These are phyloP conservation scores for Neoconidiobolus thromboides DNA, from an alignment of 371 early-diverging fungal genomes.

Conservation along the genomic window DNA sequence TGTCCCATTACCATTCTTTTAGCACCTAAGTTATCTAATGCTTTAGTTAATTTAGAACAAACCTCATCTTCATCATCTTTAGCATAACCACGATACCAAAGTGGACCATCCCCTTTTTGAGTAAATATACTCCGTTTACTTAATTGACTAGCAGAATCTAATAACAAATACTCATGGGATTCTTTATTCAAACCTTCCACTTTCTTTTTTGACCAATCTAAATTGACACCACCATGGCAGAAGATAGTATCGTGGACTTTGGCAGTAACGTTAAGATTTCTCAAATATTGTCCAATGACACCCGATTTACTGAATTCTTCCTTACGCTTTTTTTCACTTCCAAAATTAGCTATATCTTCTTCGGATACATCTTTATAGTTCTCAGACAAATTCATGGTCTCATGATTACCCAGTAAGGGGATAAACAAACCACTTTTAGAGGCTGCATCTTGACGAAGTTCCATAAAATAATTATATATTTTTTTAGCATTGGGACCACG, in stretches of 20 bases:
- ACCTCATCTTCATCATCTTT: constrained; percentile 23
- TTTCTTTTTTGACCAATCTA: constrained; percentile 21
- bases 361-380: constrained; percentile 48
- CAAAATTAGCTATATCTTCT: constrained; percentile 43
- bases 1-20: constrained; percentile 62
- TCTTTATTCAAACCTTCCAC: background rate
- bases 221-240: constrained; percentile 51
- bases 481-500: constrained; percentile 51
- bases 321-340: constrained; percentile 24
- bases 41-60: constrained; percentile 24
- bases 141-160: background rate
- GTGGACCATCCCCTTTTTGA: constrained; percentile 19
- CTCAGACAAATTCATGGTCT: constrained; percentile 26
- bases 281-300: constrained; percentile 38
- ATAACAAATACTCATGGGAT: background rate
- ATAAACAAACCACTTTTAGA: constrained; percentile 33
- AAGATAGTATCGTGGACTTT: constrained; percentile 40
- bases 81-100: constrained; percentile 47
- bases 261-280: constrained; percentile 28
- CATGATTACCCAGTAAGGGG: constrained; percentile 38
- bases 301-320: constrained; percentile 35
- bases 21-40: constrained; percentile 26
- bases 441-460: constrained; percentile 33
- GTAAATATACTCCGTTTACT: background rate
- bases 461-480: constrained; percentile 33